Percentiles rank a stretch among this genome's conserved stretches.
Evolutionary conservation across 2,329 filamentous ascomycete genomes (phyloP).

Genomic region (Mycosphaerella sp.): DNA sequence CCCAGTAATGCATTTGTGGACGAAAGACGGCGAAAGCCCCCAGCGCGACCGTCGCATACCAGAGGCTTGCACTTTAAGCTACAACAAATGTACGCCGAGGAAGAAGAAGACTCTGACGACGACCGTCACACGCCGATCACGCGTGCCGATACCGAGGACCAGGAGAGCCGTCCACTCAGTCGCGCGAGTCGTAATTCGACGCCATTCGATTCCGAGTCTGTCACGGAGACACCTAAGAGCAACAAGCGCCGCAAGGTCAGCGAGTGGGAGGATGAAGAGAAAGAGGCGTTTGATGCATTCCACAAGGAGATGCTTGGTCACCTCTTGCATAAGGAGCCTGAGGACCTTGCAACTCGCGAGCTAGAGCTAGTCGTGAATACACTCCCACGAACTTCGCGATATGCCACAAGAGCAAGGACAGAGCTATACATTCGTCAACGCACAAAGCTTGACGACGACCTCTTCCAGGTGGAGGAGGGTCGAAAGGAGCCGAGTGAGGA

Average conservation of each 20-base stretch:
- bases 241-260: slow-evolving; percentile 43
- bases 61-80: slow-evolving; percentile 77
- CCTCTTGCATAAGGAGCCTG: slow-evolving; percentile 55
- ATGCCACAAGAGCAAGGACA: slow-evolving; percentile 68
- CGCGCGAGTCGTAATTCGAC: slow-evolving; percentile 54
- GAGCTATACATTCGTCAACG: slow-evolving; percentile 68
- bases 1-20: slow-evolving; percentile 45
- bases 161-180: slow-evolving; percentile 74
- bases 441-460: slow-evolving; percentile 75
- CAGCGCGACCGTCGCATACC: slow-evolving; percentile 54
- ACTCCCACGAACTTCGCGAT: slow-evolving; percentile 53
- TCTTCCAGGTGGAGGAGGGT: slow-evolving; percentile 60
- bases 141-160: slow-evolving; percentile 70
- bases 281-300: slow-evolving; percentile 43
- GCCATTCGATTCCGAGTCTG: slow-evolving; percentile 47
- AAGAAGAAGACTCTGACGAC: slow-evolving; percentile 75
- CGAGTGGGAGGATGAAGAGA: slow-evolving; percentile 47
- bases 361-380: slow-evolving; percentile 51
- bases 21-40: slow-evolving; percentile 55
- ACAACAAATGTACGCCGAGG: slow-evolving; percentile 65
- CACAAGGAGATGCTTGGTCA: slow-evolving; percentile 45
- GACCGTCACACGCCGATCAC: slow-evolving; percentile 60
- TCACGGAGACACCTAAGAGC: slow-evolving; percentile 37
- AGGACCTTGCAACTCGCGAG: slow-evolving; percentile 61
- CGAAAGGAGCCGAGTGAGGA: slow-evolving; percentile 40